Evolutionary conservation across 2,329 filamentous ascomycete genomes (phyloP).

Genomic region (Cryphonectria naterciae): DNA sequence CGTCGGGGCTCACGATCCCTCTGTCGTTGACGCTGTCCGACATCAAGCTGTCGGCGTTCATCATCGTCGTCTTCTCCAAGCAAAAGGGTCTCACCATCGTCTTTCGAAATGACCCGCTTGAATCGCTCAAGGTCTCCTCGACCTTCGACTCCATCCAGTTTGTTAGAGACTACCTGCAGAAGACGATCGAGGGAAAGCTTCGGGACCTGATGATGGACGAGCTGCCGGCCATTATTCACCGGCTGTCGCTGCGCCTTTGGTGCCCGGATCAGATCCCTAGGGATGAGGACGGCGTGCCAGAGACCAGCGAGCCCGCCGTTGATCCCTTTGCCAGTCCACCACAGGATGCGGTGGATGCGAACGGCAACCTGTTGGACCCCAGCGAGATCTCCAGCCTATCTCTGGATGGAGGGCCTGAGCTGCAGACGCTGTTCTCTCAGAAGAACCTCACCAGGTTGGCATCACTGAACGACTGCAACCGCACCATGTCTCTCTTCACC

Average conservation of each 20-base stretch:
- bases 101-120: slow-evolving; percentile 96
- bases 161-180: slow-evolving; percentile 93
- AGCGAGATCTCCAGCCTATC: slow-evolving; percentile 76
- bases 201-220: slow-evolving; percentile 98
- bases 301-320: slow-evolving; percentile 62
- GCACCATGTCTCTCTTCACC: slow-evolving; percentile 88
- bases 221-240: slow-evolving; percentile 92
- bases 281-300: slow-evolving; percentile 62
- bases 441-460: slow-evolving; percentile 88
- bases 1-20: slow-evolving; percentile 93
- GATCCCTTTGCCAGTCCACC: slow-evolving; percentile 84
- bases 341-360: slow-evolving; percentile 78
- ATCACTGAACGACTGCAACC: slow-evolving; percentile 82
- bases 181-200: slow-evolving; percentile 92
- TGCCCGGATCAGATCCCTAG: slow-evolving; percentile 81
- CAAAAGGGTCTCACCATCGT: slow-evolving; percentile 96
- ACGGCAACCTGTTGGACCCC: slow-evolving; percentile 76
- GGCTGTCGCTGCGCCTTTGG: slow-evolving; percentile 85
- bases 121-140: slow-evolving; percentile 96
- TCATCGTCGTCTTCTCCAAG: slow-evolving; percentile 96
- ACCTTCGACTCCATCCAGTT: slow-evolving; percentile 99
- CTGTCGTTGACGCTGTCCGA: slow-evolving; percentile 95
- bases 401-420: slow-evolving; percentile 77
- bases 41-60: slow-evolving; percentile 93
- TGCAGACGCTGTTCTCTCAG: slow-evolving; percentile 90